A percentile compares a stretch with the other conserved stretches of the same genome.
These are phyloP conservation scores for Chaetomiaceae sp. DNA, from an alignment of 2,329 filamentous ascomycete genomes.

Conservation along the genomic window DNA sequence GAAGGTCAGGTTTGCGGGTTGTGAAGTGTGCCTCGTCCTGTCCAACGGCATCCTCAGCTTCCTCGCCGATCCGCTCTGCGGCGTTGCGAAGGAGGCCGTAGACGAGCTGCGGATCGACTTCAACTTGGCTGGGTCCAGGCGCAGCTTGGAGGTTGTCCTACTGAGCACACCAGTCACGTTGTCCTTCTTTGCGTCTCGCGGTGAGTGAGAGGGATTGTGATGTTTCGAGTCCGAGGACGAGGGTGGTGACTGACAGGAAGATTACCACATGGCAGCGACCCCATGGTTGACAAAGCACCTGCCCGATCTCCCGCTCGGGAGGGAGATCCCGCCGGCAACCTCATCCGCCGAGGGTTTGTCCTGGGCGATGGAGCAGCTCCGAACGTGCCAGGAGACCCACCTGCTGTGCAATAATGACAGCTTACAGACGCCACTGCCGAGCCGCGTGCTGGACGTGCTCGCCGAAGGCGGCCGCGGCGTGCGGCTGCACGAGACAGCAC, in stretches of 20 bases:
- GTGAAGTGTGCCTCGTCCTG: constrained; percentile 8
- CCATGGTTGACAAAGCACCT: constrained; percentile 11
- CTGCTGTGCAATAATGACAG: constrained; percentile 1
- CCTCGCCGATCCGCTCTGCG: background rate
- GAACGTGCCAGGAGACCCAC: constrained; percentile 7
- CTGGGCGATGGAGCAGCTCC: constrained; percentile 12
- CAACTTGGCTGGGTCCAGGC: constrained; percentile 4
- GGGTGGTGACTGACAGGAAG: background rate
- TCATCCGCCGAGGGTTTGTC: constrained; percentile 4
- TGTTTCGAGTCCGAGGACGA: background rate
- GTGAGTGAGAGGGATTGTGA: no score
- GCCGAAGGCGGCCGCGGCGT: background rate
- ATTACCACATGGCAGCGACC: constrained; percentile 1
- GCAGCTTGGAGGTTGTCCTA: constrained; percentile 9
- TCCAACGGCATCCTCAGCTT: constrained; percentile 8
- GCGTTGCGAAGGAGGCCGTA: background rate
- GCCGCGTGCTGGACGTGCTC: constrained; percentile 12
- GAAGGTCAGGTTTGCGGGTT: constrained; percentile 1
- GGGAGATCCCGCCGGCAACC: constrained; percentile 4
- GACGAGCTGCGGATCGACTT: constrained; percentile 11
- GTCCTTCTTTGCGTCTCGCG: constrained; percentile 13
- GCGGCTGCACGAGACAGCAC: constrained; percentile 9
- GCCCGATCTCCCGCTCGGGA: constrained; percentile 6
- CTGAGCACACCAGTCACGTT: constrained; percentile 8
- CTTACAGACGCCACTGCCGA: constrained; percentile 1